A percentile compares a stretch with the other conserved stretches of the same genome.
These are phyloP conservation scores for Saturnispora zaruensis DNA, from an alignment of 805 yeast species.

Conservation along the genomic window DNA sequence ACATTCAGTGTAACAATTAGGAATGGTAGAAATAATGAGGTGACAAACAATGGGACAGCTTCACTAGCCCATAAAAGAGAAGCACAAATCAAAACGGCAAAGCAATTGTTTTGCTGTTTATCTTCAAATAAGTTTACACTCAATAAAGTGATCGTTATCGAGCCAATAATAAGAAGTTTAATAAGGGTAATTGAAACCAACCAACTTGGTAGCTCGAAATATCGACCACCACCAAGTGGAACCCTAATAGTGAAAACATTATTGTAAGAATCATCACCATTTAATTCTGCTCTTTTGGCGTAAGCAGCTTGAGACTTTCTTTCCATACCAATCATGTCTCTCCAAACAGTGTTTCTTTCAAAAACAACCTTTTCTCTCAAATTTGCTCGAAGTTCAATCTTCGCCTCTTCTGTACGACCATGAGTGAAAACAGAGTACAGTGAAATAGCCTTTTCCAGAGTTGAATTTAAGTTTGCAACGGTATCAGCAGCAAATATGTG, in stretches of 20 bases:
- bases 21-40: conserved; percentile 77
- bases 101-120: conserved; percentile 63
- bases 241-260: conserved; percentile 18
- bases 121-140: conserved; percentile 51
- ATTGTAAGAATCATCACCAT: conserved; percentile 11
- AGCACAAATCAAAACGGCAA: conserved; percentile 73
- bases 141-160: conserved; percentile 42
- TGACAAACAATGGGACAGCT: conserved; percentile 83
- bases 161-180: conserved; percentile 39
- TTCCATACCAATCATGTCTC: conserved; percentile 88
- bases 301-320: conserved; percentile 73
- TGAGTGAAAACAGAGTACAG: conserved; percentile 33
- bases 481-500: conserved; percentile 49
- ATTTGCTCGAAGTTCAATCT: conserved; percentile 40
- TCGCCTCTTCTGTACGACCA: conserved; percentile 34
- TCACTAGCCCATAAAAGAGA: conserved; percentile 95
- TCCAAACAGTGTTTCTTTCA: conserved; percentile 98
- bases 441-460: conserved; percentile 37
- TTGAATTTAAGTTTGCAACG: conserved; percentile 38
- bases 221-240: conserved; percentile 25
- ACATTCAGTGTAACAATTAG: conserved; percentile 68
- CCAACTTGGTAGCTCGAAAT: conserved; percentile 27
- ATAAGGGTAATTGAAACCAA: conserved; percentile 32
- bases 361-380: conserved; percentile 90
- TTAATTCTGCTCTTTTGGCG: conserved; percentile 24